Conservation (phyloP, 1,139 yeast species). For the Kazachstania sp. region DNA sequence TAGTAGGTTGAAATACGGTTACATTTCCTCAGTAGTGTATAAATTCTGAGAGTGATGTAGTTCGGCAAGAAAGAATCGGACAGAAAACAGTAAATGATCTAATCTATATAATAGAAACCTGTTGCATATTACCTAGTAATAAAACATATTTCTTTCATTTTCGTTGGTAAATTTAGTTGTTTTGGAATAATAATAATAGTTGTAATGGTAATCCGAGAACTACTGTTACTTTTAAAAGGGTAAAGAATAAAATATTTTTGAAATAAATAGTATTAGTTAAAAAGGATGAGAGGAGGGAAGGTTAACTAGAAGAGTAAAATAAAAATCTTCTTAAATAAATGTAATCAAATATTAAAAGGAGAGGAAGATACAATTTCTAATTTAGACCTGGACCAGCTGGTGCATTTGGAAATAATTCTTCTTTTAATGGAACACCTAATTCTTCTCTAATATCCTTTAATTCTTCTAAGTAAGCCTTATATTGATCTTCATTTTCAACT, state of each 20-base stretch:
- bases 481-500: conserved; percentile 90
- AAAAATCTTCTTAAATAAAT: neutral
- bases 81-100: no score
- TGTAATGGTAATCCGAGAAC: neutral
- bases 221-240: neutral
- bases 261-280: no score
- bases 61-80: no score
- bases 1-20: no score
- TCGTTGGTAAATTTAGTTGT: no score
- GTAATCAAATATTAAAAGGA: neutral
- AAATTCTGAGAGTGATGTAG: no score
- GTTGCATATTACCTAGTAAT: no score
- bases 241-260: neutral
- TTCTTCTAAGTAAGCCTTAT: conserved; percentile 92
- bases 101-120: no score
- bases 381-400: conserved; percentile 3
- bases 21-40: no score
- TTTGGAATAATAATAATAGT: neutral
- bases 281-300: no score
- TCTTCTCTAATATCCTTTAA: conserved; percentile 86
- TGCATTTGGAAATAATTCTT: conserved; percentile 55
- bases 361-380: neutral
- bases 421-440: conserved; percentile 89
- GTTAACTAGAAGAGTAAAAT: no score
- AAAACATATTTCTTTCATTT: no score